A percentile compares a stretch with the other conserved stretches of the same genome.
Evolutionary conservation across 2,329 filamentous ascomycete genomes (phyloP).

Genomic region (Exophiala oligosperma): DNA sequence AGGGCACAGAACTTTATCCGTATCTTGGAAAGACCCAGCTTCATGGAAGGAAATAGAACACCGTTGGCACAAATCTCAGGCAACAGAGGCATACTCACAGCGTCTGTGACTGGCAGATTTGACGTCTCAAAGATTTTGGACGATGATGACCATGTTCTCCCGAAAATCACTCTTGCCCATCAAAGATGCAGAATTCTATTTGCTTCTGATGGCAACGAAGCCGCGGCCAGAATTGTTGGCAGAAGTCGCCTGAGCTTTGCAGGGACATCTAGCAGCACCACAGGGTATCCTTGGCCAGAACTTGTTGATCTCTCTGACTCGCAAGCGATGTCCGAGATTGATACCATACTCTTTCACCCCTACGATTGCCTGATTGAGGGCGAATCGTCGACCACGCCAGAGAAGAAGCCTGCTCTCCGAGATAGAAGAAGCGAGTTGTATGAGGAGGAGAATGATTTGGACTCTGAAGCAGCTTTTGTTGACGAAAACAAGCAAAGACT

Average conservation of each 20-base stretch:
- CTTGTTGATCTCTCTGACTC: slow-evolving; percentile 7
- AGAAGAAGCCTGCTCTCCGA: slow-evolving; percentile 6
- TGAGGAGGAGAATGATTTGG: slow-evolving; percentile 7
- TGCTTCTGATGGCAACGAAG: background rate
- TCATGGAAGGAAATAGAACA: background rate
- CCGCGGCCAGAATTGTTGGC: background rate
- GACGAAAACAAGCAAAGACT: background rate
- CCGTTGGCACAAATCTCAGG: background rate
- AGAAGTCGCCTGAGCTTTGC: background rate
- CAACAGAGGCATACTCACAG: background rate
- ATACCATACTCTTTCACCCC: slow-evolving; percentile 16
- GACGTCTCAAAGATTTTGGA: background rate
- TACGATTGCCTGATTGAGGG: slow-evolving; percentile 10
- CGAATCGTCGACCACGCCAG: background rate
- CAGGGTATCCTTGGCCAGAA: slow-evolving; percentile 11
- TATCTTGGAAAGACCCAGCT: background rate
- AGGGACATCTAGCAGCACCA: background rate
- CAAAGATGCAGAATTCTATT: slow-evolving; percentile 17
- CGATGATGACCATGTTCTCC: slow-evolving; percentile 10
- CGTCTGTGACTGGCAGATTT: background rate
- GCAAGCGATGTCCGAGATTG: slow-evolving; percentile 1
- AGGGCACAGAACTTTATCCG: slow-evolving; percentile 27
- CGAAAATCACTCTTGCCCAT: slow-evolving; percentile 12
- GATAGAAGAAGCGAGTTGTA: slow-evolving; percentile 10
- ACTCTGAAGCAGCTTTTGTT: background rate